A percentile compares a stretch with the other conserved stretches of the same genome.
phyloP scores from a whole-genome alignment of 208 protist genomes.

The Trypanosoma rangeli region DNA sequence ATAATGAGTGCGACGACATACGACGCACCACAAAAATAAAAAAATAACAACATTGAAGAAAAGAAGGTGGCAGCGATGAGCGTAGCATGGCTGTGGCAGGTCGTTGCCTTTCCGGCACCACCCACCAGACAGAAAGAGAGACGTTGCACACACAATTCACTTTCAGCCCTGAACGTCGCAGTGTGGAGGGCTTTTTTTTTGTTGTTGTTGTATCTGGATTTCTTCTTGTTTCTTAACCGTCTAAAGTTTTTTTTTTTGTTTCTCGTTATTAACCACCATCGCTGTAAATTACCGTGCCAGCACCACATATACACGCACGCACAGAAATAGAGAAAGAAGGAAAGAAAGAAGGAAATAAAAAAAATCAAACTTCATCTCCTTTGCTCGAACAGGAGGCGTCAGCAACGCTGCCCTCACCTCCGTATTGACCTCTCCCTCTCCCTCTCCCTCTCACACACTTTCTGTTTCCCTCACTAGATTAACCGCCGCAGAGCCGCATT shows the following conservation, averaged over 20 bases:
- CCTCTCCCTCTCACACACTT: not conserved
- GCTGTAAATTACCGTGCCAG: not conserved
- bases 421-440: conserved; percentile 1
- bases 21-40: no score
- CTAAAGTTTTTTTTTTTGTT: not conserved
- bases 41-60: not conserved
- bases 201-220: not conserved
- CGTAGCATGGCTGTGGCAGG: not conserved
- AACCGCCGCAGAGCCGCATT: conserved; percentile 55
- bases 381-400: not conserved
- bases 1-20: not conserved
- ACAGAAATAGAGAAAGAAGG: not conserved
- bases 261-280: not conserved
- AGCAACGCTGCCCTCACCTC: not conserved
- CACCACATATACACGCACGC: not conserved
- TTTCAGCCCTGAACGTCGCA: not conserved
- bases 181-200: not conserved
- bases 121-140: not conserved
- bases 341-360: not conserved
- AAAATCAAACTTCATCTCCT: not conserved
- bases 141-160: not conserved
- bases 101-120: not conserved
- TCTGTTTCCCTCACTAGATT: conserved; percentile 14
- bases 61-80: not conserved
- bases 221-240: not conserved